phyloP scores from a whole-genome alignment of 305 asterid species.

The Fraxinus nigra region DNA sequence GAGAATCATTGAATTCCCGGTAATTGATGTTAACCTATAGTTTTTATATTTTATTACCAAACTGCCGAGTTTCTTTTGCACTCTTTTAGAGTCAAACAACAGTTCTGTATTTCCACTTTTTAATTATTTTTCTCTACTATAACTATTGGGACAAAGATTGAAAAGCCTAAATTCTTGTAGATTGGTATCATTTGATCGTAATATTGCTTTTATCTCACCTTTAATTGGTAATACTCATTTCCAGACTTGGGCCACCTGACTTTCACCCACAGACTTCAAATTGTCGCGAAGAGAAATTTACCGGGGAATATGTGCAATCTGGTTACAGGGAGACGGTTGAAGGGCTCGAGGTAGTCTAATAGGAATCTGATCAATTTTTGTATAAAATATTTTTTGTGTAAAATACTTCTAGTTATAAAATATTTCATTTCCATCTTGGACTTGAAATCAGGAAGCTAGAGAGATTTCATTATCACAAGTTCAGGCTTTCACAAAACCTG shows the following conservation, averaged over 20 bases:
- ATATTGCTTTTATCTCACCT: not conserved
- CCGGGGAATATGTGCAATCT: conserved; percentile 66
- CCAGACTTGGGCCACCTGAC: conserved; percentile 96
- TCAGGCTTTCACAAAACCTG: conserved; percentile 60
- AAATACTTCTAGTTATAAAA: not conserved
- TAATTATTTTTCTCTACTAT: not conserved
- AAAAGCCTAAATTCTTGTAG: not conserved
- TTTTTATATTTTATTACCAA: not conserved
- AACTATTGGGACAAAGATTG: conserved; percentile 12
- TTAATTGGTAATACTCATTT: conserved; percentile 18
- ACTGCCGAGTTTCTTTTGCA: not conserved
- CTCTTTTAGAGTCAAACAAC: not conserved
- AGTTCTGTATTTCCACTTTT: not conserved
- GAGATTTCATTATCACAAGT: conserved; percentile 79
- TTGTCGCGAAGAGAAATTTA: conserved; percentile 91
- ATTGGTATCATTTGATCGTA: not conserved
- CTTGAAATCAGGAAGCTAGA: conserved; percentile 49
- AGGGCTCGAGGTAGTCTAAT: conserved; percentile 73
- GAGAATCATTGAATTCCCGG: conserved; percentile 80
- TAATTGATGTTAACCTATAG: conserved; percentile 29
- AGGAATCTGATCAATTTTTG: not conserved
- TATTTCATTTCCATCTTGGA: conserved; percentile 7
- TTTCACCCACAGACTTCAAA: conserved; percentile 78
- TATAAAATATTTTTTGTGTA: no score
- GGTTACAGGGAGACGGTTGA: conserved; percentile 85